Base-by-base conservation (phyloP, 106 monocot genomes). In the Allium fistulosum region DNA sequence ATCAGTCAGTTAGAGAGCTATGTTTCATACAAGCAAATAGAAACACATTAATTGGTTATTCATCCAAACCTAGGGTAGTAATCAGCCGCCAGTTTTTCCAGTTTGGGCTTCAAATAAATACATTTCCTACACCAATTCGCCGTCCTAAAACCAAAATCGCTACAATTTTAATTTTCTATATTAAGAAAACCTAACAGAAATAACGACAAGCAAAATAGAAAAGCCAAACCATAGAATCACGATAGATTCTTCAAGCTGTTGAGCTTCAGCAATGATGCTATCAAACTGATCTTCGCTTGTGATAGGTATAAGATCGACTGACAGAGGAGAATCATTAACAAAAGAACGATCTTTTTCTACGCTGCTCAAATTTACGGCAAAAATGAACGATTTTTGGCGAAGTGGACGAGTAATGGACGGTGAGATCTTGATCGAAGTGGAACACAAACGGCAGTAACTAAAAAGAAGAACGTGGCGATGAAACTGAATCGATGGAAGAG, bases 91-190 rank as follows among this genome's bases (percentile, higher is more conserved):
- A 99, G 67, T 61, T 90, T 99, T 80, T 99, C 92, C 76, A 99
- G 76, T 74, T 99, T 99, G 18, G 92, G 97, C 72, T 99, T 99
- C 84, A 99, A 85, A 72, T 90, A 99, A 73, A 99, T 90, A 69
- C 97, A 99, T 81, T 93, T 99, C 80, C 97, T 99, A 70, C 97
- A 99, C 92, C 92, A 99, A 48, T 77, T 85, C 53, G 97, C 92
- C 84, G 79, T 93, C 97, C 97, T 99, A 71, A 64, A 84, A 26
- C 28, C 17, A 17, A 68, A 55, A 15, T 15, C 37, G 1, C 37
- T 4, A 37, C 37, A 37, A 37, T 37, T 37, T 37, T 37, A 13
- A 3, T 9, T 2, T 18, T 17, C 1, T 59, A 18, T 58, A 59
- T 59, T 14, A 26, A 13, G 17, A 9, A 59, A 59, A 59, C 63